phyloP scores from a whole-genome alignment of 352 stramenopile genomes.

The Paralagenidium karlingii region DNA sequence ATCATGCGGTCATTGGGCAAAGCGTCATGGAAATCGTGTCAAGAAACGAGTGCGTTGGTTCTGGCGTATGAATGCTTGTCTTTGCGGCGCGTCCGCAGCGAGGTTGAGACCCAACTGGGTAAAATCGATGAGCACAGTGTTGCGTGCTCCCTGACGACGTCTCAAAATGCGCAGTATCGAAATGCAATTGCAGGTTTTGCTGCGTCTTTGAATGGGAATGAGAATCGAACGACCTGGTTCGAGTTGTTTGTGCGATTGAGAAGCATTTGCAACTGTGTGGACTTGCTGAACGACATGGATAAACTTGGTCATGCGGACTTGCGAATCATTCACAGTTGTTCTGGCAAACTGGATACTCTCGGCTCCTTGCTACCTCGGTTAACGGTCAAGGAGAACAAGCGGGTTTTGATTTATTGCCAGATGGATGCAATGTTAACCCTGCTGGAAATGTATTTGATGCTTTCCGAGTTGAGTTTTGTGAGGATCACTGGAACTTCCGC shows the following conservation, averaged over 20 bases:
- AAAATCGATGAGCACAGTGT: slow-evolving; percentile 77
- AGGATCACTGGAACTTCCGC: slow-evolving; percentile 31
- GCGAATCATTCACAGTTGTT: slow-evolving; percentile 34
- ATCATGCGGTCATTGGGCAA: slow-evolving; percentile 33
- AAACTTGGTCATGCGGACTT: slow-evolving; percentile 65
- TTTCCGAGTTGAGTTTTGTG: slow-evolving; percentile 53
- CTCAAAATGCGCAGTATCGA: slow-evolving; percentile 55
- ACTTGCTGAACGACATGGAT: slow-evolving; percentile 61
- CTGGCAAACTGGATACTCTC: slow-evolving; percentile 46
- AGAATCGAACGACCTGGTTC: slow-evolving; percentile 57
- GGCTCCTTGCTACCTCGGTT: slow-evolving; percentile 39
- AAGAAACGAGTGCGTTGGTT: slow-evolving; percentile 17
- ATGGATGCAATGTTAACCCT: slow-evolving; percentile 57
- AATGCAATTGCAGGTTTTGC: slow-evolving; percentile 42
- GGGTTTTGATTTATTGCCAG: slow-evolving; percentile 72
- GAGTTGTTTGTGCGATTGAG: slow-evolving; percentile 50
- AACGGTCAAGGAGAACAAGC: slow-evolving; percentile 36
- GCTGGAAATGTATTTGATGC: slow-evolving; percentile 51
- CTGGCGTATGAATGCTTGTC: slow-evolving; percentile 45
- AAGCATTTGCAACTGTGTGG: slow-evolving; percentile 69
- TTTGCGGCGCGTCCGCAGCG: slow-evolving; percentile 50
- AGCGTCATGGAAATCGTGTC: slow-evolving; percentile 12
- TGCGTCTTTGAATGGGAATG: slow-evolving; percentile 21
- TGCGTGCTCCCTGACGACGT: slow-evolving; percentile 29
- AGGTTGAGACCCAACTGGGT: slow-evolving; percentile 63